Conservation (phyloP, 1,139 yeast species). For the Zygosaccharomyces sapae region DNA sequence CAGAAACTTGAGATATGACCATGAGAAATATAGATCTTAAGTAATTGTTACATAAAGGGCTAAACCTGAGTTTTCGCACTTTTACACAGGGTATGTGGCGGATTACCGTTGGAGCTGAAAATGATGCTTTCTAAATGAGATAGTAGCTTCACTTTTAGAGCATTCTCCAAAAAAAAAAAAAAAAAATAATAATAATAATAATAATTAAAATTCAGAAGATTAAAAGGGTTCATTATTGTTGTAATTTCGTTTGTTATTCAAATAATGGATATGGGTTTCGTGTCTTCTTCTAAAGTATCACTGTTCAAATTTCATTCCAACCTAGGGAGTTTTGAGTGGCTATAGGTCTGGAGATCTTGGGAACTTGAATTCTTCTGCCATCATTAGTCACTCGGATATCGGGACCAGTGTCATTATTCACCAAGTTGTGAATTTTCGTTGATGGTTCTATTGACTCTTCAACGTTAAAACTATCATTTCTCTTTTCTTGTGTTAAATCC, state of each 20-base stretch:
- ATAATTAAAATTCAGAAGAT: too few relatives aligned
- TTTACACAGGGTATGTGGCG: neutral
- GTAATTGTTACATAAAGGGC: neutral
- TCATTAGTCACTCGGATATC: constrained; percentile 14
- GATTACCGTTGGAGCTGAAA: neutral
- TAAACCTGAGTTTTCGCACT: neutral
- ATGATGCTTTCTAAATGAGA: neutral
- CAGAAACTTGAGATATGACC: neutral
- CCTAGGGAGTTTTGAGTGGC: constrained; percentile 49
- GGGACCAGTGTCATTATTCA: constrained; percentile 24
- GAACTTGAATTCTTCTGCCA: constrained; percentile 16
- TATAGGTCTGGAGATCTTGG: constrained; percentile 45
- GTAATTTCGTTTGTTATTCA: neutral
- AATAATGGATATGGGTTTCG: neutral
- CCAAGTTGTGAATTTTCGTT: constrained; percentile 31
- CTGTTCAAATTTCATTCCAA: constrained; percentile 37
- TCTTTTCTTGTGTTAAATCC: constrained; percentile 15
- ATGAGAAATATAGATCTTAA: neutral
- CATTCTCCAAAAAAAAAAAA: neutral
- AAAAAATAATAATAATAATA: neutral
- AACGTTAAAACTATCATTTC: constrained; percentile 15
- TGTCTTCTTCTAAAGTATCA: neutral
- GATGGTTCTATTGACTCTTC: constrained; percentile 30
- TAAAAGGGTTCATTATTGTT: neutral
- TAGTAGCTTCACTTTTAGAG: neutral